These are phyloP conservation scores for Candida peoriensis DNA, from an alignment of 805 yeast species.

Conservation along the genomic window DNA sequence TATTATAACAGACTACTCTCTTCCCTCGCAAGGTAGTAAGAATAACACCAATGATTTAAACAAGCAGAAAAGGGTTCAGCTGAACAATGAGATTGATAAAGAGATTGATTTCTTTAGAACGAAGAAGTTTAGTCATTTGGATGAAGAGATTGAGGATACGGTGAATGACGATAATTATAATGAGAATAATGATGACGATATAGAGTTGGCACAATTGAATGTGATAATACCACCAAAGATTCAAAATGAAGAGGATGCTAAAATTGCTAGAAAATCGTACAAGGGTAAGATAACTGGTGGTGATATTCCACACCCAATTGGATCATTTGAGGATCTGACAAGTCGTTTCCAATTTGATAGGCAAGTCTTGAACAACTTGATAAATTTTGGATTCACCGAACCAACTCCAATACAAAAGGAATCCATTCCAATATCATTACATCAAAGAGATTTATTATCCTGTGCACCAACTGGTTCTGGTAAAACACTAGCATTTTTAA, in stretches of 20 bases:
- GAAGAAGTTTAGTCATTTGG: slow-evolving; percentile 30
- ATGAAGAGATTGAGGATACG: slow-evolving; percentile 19
- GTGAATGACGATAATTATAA: slow-evolving; percentile 24
- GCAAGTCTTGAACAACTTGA: slow-evolving; percentile 51
- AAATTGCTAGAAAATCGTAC: slow-evolving; percentile 50
- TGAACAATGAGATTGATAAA: slow-evolving; percentile 49
- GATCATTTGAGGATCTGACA: slow-evolving; percentile 78
- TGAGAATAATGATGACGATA: slow-evolving; percentile 24
- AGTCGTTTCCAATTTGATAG: slow-evolving; percentile 62
- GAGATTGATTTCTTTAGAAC: slow-evolving; percentile 84
- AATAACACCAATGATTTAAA: slow-evolving; percentile 19
- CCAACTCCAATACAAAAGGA: slow-evolving; percentile 96
- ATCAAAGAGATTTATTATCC: slow-evolving; percentile 74
- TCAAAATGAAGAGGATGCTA: slow-evolving; percentile 53
- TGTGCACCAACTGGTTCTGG: slow-evolving; percentile 99
- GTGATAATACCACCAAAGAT: slow-evolving; percentile 37
- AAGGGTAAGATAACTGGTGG: slow-evolving; percentile 73
- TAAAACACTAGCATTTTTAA: slow-evolving; percentile 84
- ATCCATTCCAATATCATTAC: slow-evolving; percentile 70
- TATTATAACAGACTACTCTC: slow-evolving; percentile 22
- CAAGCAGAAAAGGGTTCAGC: slow-evolving; percentile 33
- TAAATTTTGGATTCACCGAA: slow-evolving; percentile 64
- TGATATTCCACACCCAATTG: slow-evolving; percentile 88
- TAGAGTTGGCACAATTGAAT: slow-evolving; percentile 21
- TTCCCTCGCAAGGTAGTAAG: too few species aligned